A percentile compares a stretch with the other conserved stretches of the same genome.
These are phyloP conservation scores for Cystobasidiopsis lactophilus DNA, from an alignment of 768 basidiomycete species.

Conservation along the genomic window DNA sequence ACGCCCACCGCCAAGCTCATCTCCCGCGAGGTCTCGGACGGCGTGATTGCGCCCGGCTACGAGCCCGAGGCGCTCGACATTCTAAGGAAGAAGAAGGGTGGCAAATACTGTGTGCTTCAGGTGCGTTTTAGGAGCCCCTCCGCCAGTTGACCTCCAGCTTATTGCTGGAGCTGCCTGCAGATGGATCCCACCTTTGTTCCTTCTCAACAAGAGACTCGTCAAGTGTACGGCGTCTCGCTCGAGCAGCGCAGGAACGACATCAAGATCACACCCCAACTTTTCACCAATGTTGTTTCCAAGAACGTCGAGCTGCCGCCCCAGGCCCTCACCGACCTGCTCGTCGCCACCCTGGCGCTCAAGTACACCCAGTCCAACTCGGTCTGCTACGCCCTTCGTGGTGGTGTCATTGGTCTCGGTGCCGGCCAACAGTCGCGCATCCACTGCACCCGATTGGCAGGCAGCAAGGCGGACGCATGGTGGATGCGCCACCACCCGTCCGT, in stretches of 20 bases:
- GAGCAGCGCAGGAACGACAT: constrained; percentile 78
- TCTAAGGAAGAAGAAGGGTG: constrained; percentile 84
- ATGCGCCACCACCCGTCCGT: constrained; percentile 88
- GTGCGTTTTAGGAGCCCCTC: constrained; percentile 26
- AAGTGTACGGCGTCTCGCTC: constrained; percentile 77
- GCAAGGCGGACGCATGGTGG: constrained; percentile 99
- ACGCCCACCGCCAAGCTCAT: constrained; percentile 87
- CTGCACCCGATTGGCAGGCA: constrained; percentile 90
- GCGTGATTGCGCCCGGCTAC: constrained; percentile 91
- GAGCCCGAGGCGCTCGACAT: constrained; percentile 67
- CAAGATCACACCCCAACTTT: constrained; percentile 58
- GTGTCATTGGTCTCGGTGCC: constrained; percentile 85
- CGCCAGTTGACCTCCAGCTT: no score
- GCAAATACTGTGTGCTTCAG: constrained; percentile 94
- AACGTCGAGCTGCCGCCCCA: constrained; percentile 40
- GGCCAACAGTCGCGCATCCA: constrained; percentile 98
- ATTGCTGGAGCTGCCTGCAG: constrained; percentile 27
- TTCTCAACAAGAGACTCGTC: constrained; percentile 62
- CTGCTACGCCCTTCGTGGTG: constrained; percentile 74
- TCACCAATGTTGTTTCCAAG: constrained; percentile 60
- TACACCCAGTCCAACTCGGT: constrained; percentile 99
- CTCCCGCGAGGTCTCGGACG: constrained; percentile 96
- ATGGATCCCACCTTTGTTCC: constrained; percentile 73
- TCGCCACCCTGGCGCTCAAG: constrained; percentile 87
- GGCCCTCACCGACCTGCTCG: constrained; percentile 74